A percentile compares a stretch with the other conserved stretches of the same genome.
These are phyloP conservation scores for Sclerotinia sclerotiorum DNA, from an alignment of 2,329 filamentous ascomycete genomes.

Conservation along the genomic window DNA sequence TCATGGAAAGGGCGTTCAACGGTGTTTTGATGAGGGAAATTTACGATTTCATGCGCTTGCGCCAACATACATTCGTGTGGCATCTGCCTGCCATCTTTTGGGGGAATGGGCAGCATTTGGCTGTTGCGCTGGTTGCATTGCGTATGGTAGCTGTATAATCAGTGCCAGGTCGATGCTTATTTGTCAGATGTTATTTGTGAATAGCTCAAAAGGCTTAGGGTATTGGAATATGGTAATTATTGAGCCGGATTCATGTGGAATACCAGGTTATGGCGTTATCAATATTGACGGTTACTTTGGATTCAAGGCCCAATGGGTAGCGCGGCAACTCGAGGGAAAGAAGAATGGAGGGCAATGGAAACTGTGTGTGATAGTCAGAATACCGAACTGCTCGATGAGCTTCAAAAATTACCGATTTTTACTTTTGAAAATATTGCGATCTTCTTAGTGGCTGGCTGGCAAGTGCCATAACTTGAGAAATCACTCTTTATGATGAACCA, in stretches of 20 bases:
- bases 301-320: not conserved
- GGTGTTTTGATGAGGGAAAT: constrained; percentile 10
- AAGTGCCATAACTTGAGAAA: not conserved
- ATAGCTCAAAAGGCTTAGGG: not conserved
- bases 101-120: not conserved
- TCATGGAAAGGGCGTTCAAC: not conserved
- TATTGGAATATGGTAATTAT: constrained; percentile 15
- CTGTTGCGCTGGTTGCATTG: not conserved
- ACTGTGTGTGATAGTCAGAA: constrained; percentile 1
- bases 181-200: constrained; percentile 13
- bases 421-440: not conserved
- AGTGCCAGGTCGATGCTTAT: not conserved
- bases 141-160: not conserved
- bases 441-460: not conserved
- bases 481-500: too few relatives aligned
- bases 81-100: not conserved
- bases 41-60: constrained; percentile 20
- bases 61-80: constrained; percentile 15
- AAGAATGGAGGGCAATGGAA: not conserved
- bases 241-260: constrained; percentile 19
- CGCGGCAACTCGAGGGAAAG: not conserved
- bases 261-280: constrained; percentile 15
- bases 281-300: not conserved
- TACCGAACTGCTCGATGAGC: not conserved
- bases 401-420: not conserved